Percentiles rank a stretch among this genome's conserved stretches.
phyloP scores from a whole-genome alignment of 306 rosid genomes.

The Acacia crassicarpa region DNA sequence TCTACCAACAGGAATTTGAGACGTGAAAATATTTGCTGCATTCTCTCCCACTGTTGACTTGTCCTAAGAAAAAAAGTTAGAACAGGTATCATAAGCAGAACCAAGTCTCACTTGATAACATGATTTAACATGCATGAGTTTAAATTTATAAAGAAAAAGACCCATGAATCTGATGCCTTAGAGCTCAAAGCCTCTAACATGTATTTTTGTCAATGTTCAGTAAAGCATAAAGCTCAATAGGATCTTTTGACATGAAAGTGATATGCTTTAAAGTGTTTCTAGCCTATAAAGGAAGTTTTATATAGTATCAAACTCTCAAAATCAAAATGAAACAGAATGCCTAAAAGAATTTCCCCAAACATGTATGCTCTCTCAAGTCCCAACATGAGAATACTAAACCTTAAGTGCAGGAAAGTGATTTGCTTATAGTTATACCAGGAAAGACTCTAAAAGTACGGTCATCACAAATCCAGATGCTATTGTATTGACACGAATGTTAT shows the following conservation, averaged over 20 bases:
- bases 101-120: background rate
- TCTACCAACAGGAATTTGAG: conserved; percentile 34
- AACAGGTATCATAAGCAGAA: background rate
- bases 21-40: accelerated
- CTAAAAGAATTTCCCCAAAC: background rate
- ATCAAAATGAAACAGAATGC: background rate
- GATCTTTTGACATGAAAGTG: background rate
- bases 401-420: background rate
- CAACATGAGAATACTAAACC: background rate
- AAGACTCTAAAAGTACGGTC: background rate
- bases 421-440: background rate
- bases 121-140: background rate
- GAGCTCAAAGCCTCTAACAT: background rate
- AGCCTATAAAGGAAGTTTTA: too few species aligned
- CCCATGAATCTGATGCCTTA: background rate
- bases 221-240: background rate
- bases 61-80: background rate
- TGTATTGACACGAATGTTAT: background rate
- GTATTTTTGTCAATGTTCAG: background rate
- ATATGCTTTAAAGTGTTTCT: background rate
- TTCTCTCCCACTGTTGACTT: background rate
- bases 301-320: background rate
- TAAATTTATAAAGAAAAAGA: too few species aligned
- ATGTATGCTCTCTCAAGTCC: background rate
- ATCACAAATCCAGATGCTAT: background rate